Evolutionary conservation across 257 asterid species (phyloP).

Genomic region (Solanum pinnatisectum): DNA sequence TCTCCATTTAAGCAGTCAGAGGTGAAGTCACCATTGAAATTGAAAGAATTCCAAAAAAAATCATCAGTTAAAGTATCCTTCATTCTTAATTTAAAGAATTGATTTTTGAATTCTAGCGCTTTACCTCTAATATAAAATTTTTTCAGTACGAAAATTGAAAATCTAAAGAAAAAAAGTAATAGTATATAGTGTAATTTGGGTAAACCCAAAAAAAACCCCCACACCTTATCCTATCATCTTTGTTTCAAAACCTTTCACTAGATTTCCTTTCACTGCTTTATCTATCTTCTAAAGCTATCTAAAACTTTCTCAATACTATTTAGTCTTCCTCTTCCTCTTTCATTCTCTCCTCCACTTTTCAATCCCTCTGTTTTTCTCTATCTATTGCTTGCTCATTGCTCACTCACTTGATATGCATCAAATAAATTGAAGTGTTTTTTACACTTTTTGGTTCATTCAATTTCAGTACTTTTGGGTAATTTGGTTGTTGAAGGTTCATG

Average conservation of each 20-base stretch:
- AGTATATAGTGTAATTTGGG: not conserved
- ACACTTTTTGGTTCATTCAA: not conserved
- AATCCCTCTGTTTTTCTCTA: not conserved
- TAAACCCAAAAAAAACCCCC: constrained; percentile 18
- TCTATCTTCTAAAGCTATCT: not conserved
- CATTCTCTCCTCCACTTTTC: not conserved
- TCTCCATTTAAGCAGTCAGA: constrained; percentile 13
- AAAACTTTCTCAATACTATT: not conserved
- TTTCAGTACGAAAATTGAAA: no score
- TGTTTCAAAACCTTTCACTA: constrained; percentile 13
- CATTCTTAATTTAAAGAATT: not conserved
- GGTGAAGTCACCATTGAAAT: constrained; percentile 36
- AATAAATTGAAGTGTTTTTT: not conserved
- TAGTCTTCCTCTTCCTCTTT: not conserved
- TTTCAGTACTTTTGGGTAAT: not conserved
- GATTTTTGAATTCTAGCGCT: not conserved
- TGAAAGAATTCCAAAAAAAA: not conserved
- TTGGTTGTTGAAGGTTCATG: constrained; percentile 16
- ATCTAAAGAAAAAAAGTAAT: not conserved
- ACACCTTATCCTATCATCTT: constrained; percentile 65
- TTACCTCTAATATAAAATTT: not conserved
- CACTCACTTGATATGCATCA: not conserved
- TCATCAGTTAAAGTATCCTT: not conserved
- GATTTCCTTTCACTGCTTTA: constrained; percentile 20
- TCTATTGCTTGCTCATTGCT: constrained; percentile 21